Conservation (phyloP, 176 grass and related monocot genomes). For the Elymus sibiricus region DNA sequence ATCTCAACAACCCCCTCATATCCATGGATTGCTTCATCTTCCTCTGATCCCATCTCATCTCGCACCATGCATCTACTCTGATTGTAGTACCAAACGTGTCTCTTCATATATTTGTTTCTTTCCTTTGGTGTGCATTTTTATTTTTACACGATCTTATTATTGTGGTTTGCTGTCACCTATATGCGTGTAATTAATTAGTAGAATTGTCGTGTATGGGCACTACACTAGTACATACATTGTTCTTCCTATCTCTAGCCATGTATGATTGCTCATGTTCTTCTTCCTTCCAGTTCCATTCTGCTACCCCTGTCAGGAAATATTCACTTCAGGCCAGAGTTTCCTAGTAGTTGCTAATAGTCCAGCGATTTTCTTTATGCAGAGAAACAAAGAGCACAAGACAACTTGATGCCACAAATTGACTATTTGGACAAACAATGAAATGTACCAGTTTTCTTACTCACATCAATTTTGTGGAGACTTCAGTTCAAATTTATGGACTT, state of each 20-base stretch:
- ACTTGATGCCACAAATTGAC: too few species aligned
- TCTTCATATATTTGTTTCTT: neutral
- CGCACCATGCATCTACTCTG: neutral
- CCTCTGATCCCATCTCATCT: conserved; percentile 6
- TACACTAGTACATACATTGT: too few species aligned
- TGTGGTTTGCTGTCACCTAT: too few species aligned
- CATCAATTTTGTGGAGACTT: neutral
- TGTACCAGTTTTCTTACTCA: neutral
- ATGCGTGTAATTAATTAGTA: neutral
- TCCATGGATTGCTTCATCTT: conserved; percentile 58
- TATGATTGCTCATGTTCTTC: neutral
- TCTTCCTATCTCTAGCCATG: too few species aligned
- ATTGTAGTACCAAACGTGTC: neutral
- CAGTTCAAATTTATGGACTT: neutral
- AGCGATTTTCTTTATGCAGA: neutral
- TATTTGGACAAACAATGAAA: too few species aligned
- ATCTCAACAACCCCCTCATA: conserved; percentile 44
- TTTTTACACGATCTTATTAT: neutral
- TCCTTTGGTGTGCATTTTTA: neutral
- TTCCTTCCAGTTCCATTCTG: neutral
- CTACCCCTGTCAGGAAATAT: neutral
- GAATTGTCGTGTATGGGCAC: neutral
- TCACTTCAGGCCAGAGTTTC: neutral
- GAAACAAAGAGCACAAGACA: neutral
- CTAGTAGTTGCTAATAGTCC: neutral